These are phyloP conservation scores for Termitomyces heimii DNA, from an alignment of 768 basidiomycete species.

Conservation along the genomic window DNA sequence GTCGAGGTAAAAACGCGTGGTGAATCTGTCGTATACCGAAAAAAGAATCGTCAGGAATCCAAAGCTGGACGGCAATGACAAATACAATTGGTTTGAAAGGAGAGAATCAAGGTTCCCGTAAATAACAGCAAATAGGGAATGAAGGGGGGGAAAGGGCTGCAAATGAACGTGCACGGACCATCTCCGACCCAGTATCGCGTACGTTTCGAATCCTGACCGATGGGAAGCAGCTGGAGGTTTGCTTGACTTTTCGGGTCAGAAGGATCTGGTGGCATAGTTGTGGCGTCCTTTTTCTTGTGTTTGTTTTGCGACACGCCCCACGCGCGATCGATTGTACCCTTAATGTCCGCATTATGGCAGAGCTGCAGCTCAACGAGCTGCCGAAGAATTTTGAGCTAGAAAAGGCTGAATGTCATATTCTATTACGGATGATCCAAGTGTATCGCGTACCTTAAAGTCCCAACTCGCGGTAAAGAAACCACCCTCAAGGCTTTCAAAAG, in stretches of 20 bases:
- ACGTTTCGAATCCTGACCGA: slow-evolving; percentile 72
- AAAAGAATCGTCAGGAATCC: slow-evolving; percentile 21
- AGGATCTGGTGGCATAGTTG: slow-evolving; percentile 47
- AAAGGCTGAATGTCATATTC: slow-evolving; percentile 13
- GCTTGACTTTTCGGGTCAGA: slow-evolving; percentile 63
- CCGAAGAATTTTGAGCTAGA: slow-evolving; percentile 75
- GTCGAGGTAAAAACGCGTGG: slow-evolving; percentile 80
- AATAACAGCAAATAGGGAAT: slow-evolving; percentile 69
- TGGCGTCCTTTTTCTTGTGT: slow-evolving; percentile 73
- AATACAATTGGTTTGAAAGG: slow-evolving; percentile 35
- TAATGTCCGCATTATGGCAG: slow-evolving; percentile 60
- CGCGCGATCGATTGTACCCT: slow-evolving; percentile 71
- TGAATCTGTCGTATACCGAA: slow-evolving; percentile 52
- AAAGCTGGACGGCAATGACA: slow-evolving; percentile 29
- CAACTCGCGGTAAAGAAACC: slow-evolving; percentile 79
- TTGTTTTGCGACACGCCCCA: slow-evolving; percentile 84
- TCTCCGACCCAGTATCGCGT: slow-evolving; percentile 85
- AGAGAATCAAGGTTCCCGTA: slow-evolving; percentile 42
- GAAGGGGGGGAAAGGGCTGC: slow-evolving; percentile 15
- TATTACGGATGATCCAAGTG: neutral
- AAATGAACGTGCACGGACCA: slow-evolving; percentile 63
- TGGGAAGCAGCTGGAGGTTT: slow-evolving; percentile 56
- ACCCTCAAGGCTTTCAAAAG: slow-evolving; percentile 57
- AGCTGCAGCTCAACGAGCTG: slow-evolving; percentile 85
- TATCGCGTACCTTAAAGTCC: slow-evolving; percentile 67